Base-by-base conservation (phyloP, 306 rosid species). In the Glycyrrhiza uralensis region DNA sequence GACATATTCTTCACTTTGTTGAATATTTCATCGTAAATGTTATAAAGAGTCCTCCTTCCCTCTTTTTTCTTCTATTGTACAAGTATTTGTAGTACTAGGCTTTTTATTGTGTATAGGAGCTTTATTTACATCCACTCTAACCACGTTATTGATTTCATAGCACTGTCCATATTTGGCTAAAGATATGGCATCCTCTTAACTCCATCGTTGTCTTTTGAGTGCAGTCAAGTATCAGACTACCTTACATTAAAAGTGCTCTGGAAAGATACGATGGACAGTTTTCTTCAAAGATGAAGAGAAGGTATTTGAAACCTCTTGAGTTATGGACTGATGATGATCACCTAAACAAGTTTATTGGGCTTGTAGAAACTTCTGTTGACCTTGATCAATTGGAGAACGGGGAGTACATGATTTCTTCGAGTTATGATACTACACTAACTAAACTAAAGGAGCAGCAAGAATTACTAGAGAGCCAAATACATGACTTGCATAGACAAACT, bases 301-400 rank as follows among this genome's bases (percentile, higher is more conserved):
- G 80, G 73, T 94, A 86, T 76, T 77, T 84, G 78, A 82, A 85
- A 17, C 83, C 82, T 28, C 84, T 94, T 17, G 88, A 89, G 74
- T 78, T 75, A n/a, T 91, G 87, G 95, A 91, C 91, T 39, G 87
- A 88, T 73, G 94, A 81, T 6, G 84, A 83, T 26, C 96, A 88
- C 82, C 78, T 94, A 72, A 89, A 79, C 78, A 94, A 84, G 78
- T 94, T 89, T 72, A 84, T 82, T 79, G 88, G 75, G 74, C 94
- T 94, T 12, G 97, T 91, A 67, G 99, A 94, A 89, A 76, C 80
- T 71, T 66, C 95, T 71, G 89, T 94, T 61, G 99, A 94, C 86
- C 97, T 94, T 79, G 96, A 91, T 77, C 96, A 94, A 85, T 89
- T 94, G 33, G 96, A 89, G 85, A 91, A 82, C 49, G 90, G 97